phyloP scores from a whole-genome alignment of 2,329 filamentous ascomycete species.

The Sporothrix globosa region DNA sequence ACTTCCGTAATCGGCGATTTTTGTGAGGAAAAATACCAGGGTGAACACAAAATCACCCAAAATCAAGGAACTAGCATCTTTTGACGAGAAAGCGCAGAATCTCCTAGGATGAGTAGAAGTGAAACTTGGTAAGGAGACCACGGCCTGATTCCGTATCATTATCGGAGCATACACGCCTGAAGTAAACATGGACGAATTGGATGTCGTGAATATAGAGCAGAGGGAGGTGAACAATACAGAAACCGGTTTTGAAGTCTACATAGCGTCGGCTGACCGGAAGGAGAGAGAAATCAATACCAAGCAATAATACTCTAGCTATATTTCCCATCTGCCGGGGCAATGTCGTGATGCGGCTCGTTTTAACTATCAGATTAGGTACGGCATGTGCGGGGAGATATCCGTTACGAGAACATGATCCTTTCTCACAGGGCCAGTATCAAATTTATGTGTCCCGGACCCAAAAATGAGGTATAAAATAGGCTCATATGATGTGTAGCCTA shows the following conservation, averaged over 20 bases:
- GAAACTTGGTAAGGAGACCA: background rate
- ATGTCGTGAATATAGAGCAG: no score
- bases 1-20: background rate
- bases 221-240: background rate
- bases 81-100: background rate
- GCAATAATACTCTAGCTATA: background rate
- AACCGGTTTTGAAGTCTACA: background rate
- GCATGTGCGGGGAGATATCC: no score
- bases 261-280: background rate
- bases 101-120: background rate
- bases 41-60: background rate
- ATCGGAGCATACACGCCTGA: background rate
- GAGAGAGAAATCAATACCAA: background rate
- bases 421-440: background rate
- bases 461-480: background rate
- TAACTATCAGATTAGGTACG: background rate
- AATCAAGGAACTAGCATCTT: conserved; percentile 7
- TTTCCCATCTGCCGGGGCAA: background rate
- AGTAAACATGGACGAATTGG: background rate
- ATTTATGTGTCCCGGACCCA: background rate
- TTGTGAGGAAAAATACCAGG: background rate
- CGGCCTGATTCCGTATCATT: conserved; percentile 2
- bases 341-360: background rate
- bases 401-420: background rate
- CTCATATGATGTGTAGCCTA: background rate